Evolutionary conservation across 2,329 filamentous ascomycete species (phyloP).

Genomic region (Sclerotinia glacialis): DNA sequence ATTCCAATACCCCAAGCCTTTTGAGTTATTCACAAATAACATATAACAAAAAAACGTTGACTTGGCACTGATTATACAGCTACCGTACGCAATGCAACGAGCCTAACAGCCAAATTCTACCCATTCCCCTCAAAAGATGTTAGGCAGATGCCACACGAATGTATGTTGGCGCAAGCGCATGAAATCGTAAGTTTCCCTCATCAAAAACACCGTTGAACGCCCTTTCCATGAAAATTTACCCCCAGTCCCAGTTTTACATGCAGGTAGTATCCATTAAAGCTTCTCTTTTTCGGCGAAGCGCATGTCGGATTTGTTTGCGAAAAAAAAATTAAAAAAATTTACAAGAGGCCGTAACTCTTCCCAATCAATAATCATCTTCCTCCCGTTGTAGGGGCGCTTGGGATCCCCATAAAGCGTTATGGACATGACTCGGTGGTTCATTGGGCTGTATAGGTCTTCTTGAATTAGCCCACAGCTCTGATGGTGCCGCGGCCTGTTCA

Average conservation of each 20-base stretch:
- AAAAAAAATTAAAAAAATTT: slow-evolving; percentile 10
- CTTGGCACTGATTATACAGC: not conserved
- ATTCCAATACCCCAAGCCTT: not conserved
- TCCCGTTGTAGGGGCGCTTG: not conserved
- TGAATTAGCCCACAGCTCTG: slow-evolving; percentile 16
- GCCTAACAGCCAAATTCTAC: not conserved
- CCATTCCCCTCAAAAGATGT: not conserved
- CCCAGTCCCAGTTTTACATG: slow-evolving; percentile 8
- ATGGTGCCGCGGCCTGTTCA: not conserved
- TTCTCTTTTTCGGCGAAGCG: not conserved
- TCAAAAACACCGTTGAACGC: slow-evolving; percentile 10
- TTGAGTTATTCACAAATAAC: slow-evolving; percentile 6
- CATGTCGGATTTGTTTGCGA: not conserved
- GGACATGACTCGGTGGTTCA: slow-evolving; percentile 4
- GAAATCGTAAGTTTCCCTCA: slow-evolving; percentile 10
- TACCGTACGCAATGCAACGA: not conserved
- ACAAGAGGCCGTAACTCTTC: slow-evolving; percentile 8
- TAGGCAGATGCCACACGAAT: slow-evolving; percentile 12
- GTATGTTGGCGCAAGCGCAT: slow-evolving; percentile 17
- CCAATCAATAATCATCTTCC: not conserved
- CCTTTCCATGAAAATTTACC: not conserved
- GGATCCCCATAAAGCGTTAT: slow-evolving; percentile 19
- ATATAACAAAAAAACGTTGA: slow-evolving; percentile 3
- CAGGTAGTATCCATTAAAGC: not conserved
- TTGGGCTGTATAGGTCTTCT: not conserved